Conservation (phyloP, 129 eudicot species). For the Lactuca saligna region DNA sequence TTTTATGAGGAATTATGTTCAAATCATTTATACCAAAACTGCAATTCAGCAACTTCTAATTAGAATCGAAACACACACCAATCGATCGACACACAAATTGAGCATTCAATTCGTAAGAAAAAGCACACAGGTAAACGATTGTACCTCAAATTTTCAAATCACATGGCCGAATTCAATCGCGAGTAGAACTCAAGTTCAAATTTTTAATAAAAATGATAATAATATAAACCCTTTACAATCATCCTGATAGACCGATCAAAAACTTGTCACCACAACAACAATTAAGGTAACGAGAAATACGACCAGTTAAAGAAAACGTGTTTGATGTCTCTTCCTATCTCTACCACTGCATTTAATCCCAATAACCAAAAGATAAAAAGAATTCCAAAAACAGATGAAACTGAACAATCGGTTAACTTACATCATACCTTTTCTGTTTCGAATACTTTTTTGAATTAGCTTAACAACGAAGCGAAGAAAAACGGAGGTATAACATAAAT, state of each 20-base stretch:
- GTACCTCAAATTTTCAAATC: conserved; percentile 19
- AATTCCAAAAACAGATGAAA: conserved; percentile 18
- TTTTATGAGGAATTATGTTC: background rate
- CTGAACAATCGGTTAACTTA: conserved; percentile 25
- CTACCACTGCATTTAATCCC: conserved; percentile 4
- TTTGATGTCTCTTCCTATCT: background rate
- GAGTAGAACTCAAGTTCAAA: background rate
- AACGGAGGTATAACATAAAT: conserved; percentile 7
- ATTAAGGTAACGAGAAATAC: conserved; percentile 1
- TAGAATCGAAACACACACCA: background rate
- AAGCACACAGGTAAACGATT: background rate
- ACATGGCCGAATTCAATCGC: background rate
- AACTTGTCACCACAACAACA: background rate
- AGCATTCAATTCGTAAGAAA: conserved; percentile 6
- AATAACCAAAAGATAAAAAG: background rate
- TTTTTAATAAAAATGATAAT: background rate
- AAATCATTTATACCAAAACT: conserved; percentile 19
- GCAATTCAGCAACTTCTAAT: conserved; percentile 10
- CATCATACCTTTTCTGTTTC: conserved; percentile 32
- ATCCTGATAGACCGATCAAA: conserved; percentile 6
- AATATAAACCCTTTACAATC: background rate
- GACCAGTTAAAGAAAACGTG: background rate
- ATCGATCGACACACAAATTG: background rate
- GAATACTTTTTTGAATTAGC: conserved; percentile 14
- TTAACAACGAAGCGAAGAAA: conserved; percentile 11